Percentiles rank a stretch among this genome's conserved stretches.
Evolutionary conservation across 2,329 filamentous ascomycete species (phyloP).

Genomic region (Delphinella strobiligena): DNA sequence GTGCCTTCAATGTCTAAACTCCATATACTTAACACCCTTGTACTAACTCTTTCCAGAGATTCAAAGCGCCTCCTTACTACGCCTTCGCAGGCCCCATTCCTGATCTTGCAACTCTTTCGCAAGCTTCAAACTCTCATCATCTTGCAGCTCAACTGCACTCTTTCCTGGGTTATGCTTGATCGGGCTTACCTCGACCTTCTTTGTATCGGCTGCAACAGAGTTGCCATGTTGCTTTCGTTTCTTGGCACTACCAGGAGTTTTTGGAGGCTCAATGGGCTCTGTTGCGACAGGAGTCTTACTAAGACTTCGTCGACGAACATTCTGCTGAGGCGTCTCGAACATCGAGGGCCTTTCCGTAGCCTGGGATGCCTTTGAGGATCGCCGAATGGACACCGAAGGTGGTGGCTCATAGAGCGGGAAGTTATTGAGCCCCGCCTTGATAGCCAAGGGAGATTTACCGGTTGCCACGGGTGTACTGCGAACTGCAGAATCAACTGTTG

Average conservation of each 20-base stretch:
- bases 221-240: slow-evolving; percentile 20
- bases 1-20: no score
- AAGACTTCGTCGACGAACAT: slow-evolving; percentile 1
- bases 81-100: slow-evolving; percentile 6
- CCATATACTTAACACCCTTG: no score
- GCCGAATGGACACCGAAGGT: not conserved
- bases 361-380: slow-evolving; percentile 5
- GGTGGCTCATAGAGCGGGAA: slow-evolving; percentile 6
- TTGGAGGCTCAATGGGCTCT: not conserved
- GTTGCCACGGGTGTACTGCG: not conserved
- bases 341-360: slow-evolving; percentile 2
- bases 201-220: slow-evolving; percentile 14
- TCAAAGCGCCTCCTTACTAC: slow-evolving; percentile 1
- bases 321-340: not conserved
- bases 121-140: slow-evolving; percentile 17
- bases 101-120: slow-evolving; percentile 17
- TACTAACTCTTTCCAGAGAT: no score
- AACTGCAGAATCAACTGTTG: not conserved
- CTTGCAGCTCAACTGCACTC: slow-evolving; percentile 9
- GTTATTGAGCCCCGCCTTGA: slow-evolving; percentile 3
- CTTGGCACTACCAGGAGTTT: slow-evolving; percentile 9
- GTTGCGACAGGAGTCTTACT: slow-evolving; percentile 8
- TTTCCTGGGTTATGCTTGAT: slow-evolving; percentile 13
- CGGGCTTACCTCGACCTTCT: slow-evolving; percentile 14
- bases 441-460: slow-evolving; percentile 1